Percentiles rank a stretch among this genome's conserved stretches.
Conservation (phyloP, 257 asterid genomes). For the Primulina huaijiensis region DNA sequence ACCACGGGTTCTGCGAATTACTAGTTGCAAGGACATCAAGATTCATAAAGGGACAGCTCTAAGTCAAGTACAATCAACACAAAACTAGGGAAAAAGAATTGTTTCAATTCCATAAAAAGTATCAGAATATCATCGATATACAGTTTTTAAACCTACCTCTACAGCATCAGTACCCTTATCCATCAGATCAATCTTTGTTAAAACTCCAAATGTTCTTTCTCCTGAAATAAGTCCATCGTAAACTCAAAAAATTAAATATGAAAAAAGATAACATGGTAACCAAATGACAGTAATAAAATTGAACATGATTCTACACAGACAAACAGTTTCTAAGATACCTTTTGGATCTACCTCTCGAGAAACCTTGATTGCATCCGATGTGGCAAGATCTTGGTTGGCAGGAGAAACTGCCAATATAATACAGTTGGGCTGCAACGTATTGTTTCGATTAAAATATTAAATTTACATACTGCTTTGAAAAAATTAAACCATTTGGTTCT, state of each 20-base stretch:
- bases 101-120: constrained; percentile 1
- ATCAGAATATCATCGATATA: constrained; percentile 18
- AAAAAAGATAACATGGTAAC: not conserved
- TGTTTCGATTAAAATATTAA: constrained; percentile 18
- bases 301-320: not conserved
- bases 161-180: constrained; percentile 73
- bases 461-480: not conserved
- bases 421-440: constrained; percentile 70
- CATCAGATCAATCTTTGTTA: constrained; percentile 67
- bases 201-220: constrained; percentile 64
- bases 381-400: constrained; percentile 95
- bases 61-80: not conserved
- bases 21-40: not conserved
- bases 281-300: constrained; percentile 14
- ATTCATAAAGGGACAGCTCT: not conserved
- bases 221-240: constrained; percentile 35
- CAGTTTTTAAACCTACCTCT: constrained; percentile 52
- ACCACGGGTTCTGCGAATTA: not conserved
- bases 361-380: constrained; percentile 88
- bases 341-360: constrained; percentile 90
- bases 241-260: not conserved
- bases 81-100: not conserved
- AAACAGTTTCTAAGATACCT: constrained; percentile 39
- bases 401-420: constrained; percentile 90
- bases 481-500: not conserved